Evolutionary conservation across 208 protist genomes (phyloP).

Genomic region (Trypanosoma lewisi): DNA sequence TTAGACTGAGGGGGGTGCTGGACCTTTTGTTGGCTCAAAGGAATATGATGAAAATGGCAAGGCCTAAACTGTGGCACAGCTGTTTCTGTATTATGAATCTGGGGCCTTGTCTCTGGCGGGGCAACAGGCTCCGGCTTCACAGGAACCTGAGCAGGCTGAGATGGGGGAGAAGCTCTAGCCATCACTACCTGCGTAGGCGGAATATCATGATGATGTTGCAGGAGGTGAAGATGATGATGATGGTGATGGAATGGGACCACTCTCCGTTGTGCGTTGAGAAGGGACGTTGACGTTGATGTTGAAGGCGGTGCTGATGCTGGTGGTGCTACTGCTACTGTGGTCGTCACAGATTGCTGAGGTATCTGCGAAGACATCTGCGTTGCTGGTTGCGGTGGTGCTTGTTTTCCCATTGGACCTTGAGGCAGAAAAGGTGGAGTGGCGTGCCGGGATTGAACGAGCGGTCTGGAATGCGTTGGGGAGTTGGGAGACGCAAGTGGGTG

Average conservation of each 20-base stretch:
- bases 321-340: background rate
- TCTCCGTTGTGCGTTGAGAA: slow-evolving; percentile 6
- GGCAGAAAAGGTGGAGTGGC: slow-evolving; percentile 5
- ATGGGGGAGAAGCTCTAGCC: slow-evolving; percentile 5
- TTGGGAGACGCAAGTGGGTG: slow-evolving; percentile 17
- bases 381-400: slow-evolving; percentile 4
- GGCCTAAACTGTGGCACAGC: slow-evolving; percentile 18
- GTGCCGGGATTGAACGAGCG: slow-evolving; percentile 19
- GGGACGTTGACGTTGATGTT: background rate
- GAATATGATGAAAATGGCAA: slow-evolving; percentile 24
- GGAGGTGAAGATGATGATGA: slow-evolving; percentile 13
- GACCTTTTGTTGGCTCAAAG: slow-evolving; percentile 10
- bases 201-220: slow-evolving; percentile 28
- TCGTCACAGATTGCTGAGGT: background rate
- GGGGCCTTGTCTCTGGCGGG: slow-evolving; percentile 11
- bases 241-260: slow-evolving; percentile 18
- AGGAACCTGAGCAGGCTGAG: background rate
- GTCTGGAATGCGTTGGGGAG: slow-evolving; percentile 12
- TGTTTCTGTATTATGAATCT: slow-evolving; percentile 14
- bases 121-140: slow-evolving; percentile 18
- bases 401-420: slow-evolving; percentile 17
- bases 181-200: slow-evolving; percentile 9
- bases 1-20: slow-evolving; percentile 3
- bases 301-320: background rate
- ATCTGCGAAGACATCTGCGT: slow-evolving; percentile 5